A percentile compares a stretch with the other conserved stretches of the same genome.
phyloP scores from a whole-genome alignment of 2,329 filamentous ascomycete genomes.

The Cyclaneusma minus region DNA sequence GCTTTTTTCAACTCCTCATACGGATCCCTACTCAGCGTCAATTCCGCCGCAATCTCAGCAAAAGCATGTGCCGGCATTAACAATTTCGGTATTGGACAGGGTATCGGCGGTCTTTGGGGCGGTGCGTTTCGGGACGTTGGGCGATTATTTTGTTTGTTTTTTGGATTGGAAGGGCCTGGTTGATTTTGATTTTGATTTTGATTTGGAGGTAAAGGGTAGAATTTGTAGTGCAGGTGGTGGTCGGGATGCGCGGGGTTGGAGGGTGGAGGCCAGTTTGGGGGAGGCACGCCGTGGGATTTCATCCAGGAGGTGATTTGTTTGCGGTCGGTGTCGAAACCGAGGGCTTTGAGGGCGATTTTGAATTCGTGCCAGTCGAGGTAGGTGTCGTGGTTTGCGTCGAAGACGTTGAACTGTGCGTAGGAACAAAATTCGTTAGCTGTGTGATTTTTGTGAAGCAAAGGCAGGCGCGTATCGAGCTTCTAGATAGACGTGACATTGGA shows the following conservation, averaged over 20 bases:
- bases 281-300: slow-evolving; percentile 62
- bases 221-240: slow-evolving; percentile 10
- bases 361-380: slow-evolving; percentile 97
- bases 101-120: slow-evolving; percentile 1
- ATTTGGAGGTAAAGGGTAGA: too few species aligned
- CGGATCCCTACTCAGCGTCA: slow-evolving; percentile 72
- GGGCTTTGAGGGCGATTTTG: slow-evolving; percentile 86
- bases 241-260: too few species aligned
- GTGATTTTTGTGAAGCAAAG: too few species aligned
- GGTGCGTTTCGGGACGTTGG: slow-evolving; percentile 30
- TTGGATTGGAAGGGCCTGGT: slow-evolving; percentile 28
- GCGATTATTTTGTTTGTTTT: slow-evolving; percentile 43
- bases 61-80: slow-evolving; percentile 60
- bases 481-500: slow-evolving; percentile 8
- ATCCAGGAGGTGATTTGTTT: slow-evolving; percentile 69
- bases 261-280: slow-evolving; percentile 36
- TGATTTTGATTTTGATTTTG: too few species aligned
- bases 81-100: slow-evolving; percentile 22
- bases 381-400: slow-evolving; percentile 90
- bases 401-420: slow-evolving; percentile 83
- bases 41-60: slow-evolving; percentile 60
- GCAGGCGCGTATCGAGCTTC: too few species aligned
- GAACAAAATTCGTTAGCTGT: too few species aligned
- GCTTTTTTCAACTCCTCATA: slow-evolving; percentile 82
- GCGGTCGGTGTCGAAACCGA: slow-evolving; percentile 86